Base-by-base conservation (phyloP, 139 green algal species). In the Coccomyxa sp. region DNA sequence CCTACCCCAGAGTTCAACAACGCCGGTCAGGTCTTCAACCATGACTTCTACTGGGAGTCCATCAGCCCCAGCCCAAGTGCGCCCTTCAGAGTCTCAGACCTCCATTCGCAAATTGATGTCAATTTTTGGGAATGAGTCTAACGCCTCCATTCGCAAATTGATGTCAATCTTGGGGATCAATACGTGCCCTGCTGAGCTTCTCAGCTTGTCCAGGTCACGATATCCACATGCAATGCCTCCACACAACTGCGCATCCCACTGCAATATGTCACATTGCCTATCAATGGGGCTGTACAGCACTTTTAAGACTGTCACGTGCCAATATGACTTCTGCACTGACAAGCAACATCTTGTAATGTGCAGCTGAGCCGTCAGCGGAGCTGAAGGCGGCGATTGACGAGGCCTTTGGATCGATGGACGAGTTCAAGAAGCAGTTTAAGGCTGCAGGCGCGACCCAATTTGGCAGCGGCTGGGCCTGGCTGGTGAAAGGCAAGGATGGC, bases 41-140 rank as follows among this genome's bases (percentile, higher is more conserved):
- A 98, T 90, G 93, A 92, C 45, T 98, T 98, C 87, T 98, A 97
- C 92, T 98, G 96, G 95, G 88, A 97, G 89, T 92, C 83, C 78
- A 96, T 98, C 92, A 91, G 89, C 82, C 89, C 96, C 83, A 93
- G 92, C 32, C 90, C 17, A 23, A 60, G 81, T 63, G 74, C 14
- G 28, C 3, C 74, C 25, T 10, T 75, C 67, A 75, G 67, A 75
- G 1, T 27, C 1, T 51, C 7, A 51, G 3, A 7, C 38, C 3
- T 51, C 38, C 38, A 51, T 51, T 71, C 9, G 18, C 63, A 21
- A 15, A 25, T 9, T 9, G 18, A 71, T 28, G 63, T 3, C n/a
- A n/a, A n/a, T n/a, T 9, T 11, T 71, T 3, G 4, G 21, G 10
- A 71, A n/a, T n/a, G 67, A 75, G 1, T 27, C 1, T 51, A 11